A percentile compares a stretch with the other conserved stretches of the same genome.
These are phyloP conservation scores for Acacia crassicarpa DNA, from an alignment of 306 rosid species.

Conservation along the genomic window DNA sequence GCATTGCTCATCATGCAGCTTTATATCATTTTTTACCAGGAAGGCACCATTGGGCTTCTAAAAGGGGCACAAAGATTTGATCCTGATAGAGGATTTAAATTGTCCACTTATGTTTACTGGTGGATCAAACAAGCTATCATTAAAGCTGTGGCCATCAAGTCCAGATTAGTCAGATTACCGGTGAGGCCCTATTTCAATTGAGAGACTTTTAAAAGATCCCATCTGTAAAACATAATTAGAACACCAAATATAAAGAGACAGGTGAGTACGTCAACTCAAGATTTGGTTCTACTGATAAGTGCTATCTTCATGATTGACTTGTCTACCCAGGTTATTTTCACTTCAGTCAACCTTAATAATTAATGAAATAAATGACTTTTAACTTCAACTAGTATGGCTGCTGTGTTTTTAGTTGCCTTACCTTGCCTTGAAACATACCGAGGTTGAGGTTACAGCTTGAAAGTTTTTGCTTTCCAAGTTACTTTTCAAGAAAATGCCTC, in stretches of 20 bases:
- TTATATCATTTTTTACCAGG: constrained; percentile 43
- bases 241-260: background rate
- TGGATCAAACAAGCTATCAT: constrained; percentile 86
- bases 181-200: constrained; percentile 45
- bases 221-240: background rate
- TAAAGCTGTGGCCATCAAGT: constrained; percentile 67
- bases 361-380: background rate
- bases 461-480: background rate
- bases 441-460: background rate
- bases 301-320: background rate
- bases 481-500: background rate
- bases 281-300: background rate
- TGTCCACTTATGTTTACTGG: constrained; percentile 89
- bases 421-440: background rate
- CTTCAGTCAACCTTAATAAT: background rate
- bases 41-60: constrained; percentile 88
- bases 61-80: constrained; percentile 75
- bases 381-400: background rate
- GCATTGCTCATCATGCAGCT: constrained; percentile 3
- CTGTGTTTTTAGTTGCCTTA: background rate
- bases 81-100: constrained; percentile 63
- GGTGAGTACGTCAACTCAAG: background rate
- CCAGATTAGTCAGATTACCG: constrained; percentile 77
- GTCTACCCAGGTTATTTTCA: background rate
- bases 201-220: background rate